Evolutionary conservation across 2,329 filamentous ascomycete species (phyloP).

Genomic region (Tolypocladium tundrense): DNA sequence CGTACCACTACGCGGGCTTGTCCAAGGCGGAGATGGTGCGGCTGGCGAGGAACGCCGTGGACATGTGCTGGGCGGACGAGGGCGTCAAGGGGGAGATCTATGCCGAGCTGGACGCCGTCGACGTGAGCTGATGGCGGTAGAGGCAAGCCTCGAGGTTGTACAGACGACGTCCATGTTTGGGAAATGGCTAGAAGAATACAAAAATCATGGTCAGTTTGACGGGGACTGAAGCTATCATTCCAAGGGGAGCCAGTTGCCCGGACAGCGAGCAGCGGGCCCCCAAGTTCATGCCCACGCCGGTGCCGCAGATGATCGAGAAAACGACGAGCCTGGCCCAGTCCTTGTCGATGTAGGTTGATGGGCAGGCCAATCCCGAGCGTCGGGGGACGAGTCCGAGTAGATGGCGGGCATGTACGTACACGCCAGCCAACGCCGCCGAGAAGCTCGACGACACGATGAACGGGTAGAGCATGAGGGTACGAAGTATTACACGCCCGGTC

Average conservation of each 20-base stretch:
- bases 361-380: constrained; percentile 45
- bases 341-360: constrained; percentile 37
- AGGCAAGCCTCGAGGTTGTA: not conserved
- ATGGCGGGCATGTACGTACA: constrained; percentile 48
- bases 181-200: not conserved
- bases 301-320: constrained; percentile 49
- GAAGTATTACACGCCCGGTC: constrained; percentile 34
- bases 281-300: constrained; percentile 53
- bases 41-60: constrained; percentile 30
- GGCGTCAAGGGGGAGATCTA: constrained; percentile 21
- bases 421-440: constrained; percentile 29
- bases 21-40: constrained; percentile 29
- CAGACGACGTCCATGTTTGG: not conserved
- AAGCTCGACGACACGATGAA: constrained; percentile 41
- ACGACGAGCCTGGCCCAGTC: constrained; percentile 37
- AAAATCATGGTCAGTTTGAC: too few relatives aligned
- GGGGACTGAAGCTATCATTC: too few relatives aligned
- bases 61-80: constrained; percentile 34
- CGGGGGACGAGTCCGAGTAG: constrained; percentile 42
- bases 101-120: constrained; percentile 12
- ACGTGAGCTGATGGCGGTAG: not conserved
- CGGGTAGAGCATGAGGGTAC: constrained; percentile 57
- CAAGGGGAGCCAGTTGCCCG: not conserved
- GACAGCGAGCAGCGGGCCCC: constrained; percentile 47
- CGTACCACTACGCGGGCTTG: constrained; percentile 28